phyloP scores from a whole-genome alignment of 805 yeast species.

The Zygoascus ofunaensis region DNA sequence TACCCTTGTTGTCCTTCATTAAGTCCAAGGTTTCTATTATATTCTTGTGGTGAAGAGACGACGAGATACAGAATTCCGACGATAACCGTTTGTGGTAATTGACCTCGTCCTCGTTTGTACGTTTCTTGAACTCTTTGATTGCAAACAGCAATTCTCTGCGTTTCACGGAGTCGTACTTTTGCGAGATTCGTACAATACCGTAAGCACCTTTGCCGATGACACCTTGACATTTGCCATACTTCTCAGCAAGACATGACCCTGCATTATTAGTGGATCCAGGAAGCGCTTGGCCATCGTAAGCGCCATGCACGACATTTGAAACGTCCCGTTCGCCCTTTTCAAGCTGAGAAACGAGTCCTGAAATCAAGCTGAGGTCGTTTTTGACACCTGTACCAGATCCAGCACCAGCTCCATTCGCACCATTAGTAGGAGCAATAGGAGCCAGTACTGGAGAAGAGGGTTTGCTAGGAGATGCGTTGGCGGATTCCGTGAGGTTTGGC shows the following conservation, averaged over 20 bases:
- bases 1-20: slow-evolving; percentile 62
- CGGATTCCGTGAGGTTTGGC: slow-evolving; percentile 15
- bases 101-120: slow-evolving; percentile 47
- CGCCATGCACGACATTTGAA: slow-evolving; percentile 23
- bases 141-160: slow-evolving; percentile 49
- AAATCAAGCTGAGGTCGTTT: slow-evolving; percentile 25
- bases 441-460: not conserved
- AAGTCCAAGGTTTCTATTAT: slow-evolving; percentile 71
- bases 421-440: slow-evolving; percentile 7
- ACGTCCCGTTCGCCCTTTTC: slow-evolving; percentile 30
- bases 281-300: slow-evolving; percentile 9
- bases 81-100: slow-evolving; percentile 65
- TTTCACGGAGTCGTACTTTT: slow-evolving; percentile 38
- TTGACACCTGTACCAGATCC: not conserved
- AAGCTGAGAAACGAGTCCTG: slow-evolving; percentile 26
- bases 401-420: not conserved
- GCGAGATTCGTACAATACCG: slow-evolving; percentile 87
- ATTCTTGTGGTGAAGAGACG: slow-evolving; percentile 65
- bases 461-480: not conserved
- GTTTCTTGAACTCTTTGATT: slow-evolving; percentile 63
- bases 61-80: slow-evolving; percentile 83
- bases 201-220: slow-evolving; percentile 89
- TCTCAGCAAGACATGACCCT: slow-evolving; percentile 55
- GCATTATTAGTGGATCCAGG: not conserved
- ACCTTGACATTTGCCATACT: slow-evolving; percentile 92